These are phyloP conservation scores for Crithidia brevicula DNA, from an alignment of 208 protist species.

Conservation along the genomic window DNA sequence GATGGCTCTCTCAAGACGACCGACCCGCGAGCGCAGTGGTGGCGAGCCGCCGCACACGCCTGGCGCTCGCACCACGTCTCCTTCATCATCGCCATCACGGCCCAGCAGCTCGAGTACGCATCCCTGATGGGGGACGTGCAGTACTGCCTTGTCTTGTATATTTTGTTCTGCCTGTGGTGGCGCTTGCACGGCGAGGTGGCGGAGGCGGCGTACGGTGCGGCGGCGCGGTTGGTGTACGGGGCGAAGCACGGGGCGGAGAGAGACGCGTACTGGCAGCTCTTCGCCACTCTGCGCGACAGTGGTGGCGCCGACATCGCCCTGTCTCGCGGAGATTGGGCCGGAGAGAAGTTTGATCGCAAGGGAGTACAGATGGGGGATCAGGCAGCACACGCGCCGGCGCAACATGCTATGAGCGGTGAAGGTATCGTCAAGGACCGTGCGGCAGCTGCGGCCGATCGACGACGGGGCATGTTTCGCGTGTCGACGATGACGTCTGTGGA, in stretches of 20 bases:
- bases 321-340: neutral
- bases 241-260: neutral
- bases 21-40: conserved; percentile 68
- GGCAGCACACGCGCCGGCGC: neutral
- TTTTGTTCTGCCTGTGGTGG: conserved; percentile 86
- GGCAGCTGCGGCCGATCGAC: neutral
- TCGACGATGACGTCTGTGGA: conserved; percentile 12
- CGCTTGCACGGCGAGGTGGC: conserved; percentile 50
- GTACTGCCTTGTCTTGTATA: conserved; percentile 78
- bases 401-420: neutral
- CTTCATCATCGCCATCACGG: conserved; percentile 61
- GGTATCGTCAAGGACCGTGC: neutral
- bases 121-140: conserved; percentile 84
- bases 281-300: neutral
- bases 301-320: no score
- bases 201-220: conserved; percentile 26
- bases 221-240: neutral
- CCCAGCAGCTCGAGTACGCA: conserved; percentile 71
- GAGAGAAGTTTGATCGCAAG: no score
- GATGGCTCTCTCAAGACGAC: conserved; percentile 6
- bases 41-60: conserved; percentile 64
- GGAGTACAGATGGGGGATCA: neutral
- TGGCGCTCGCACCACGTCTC: conserved; percentile 63
- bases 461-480: conserved; percentile 1
- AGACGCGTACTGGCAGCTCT: neutral